Evolutionary conservation across 1,139 yeast genomes (phyloP), one percentile per base, ranked within the genome.

Genomic region (Hyphopichia khmerensis): DNA sequence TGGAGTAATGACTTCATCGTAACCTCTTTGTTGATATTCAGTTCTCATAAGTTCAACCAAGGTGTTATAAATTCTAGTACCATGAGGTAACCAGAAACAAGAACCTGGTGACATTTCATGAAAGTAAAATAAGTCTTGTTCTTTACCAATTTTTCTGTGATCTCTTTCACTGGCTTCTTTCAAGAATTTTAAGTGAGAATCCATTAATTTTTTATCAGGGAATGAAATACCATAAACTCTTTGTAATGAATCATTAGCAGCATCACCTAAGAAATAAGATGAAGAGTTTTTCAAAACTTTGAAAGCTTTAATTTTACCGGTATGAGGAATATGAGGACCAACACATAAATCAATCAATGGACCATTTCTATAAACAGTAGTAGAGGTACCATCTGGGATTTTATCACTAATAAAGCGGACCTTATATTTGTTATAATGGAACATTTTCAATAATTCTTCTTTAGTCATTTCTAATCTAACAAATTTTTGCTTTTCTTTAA

Each of bases 301-400:
- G 74, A 91, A 83, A 39, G 96, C 87, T 79, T 95, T 95, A 60
- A 95, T 89, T 65, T 87, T 86, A 50, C 99, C 99, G 36, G 99
- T 90, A 70, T 93, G 96, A 47, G 98, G 97, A 52, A 95, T 87
- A 64, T 95, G 99, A 40, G 99, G 99, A 55, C 99, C 99, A 47
- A 88, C 79, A 80, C 99, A 95, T 66, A 95, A 80, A 70, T 95
- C 99, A 58, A 95, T 93, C 67, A 95, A 80, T 38, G 96, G 90
- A 57, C 99, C 99, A 74, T 98, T 93, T 73, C 97, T 84, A 75
- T 95, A 95, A 37, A 95, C 98, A 38, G 99, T 93, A 56, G 98
- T 84, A 39, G 96, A 82, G 38, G 96, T 90, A 35, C 96, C 96
- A 66, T 95, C 99, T 50, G 98, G 96, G 50, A 95, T 81, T 75